Conservation (phyloP, 768 basidiomycete species). For the Gyrodon lividus region DNA sequence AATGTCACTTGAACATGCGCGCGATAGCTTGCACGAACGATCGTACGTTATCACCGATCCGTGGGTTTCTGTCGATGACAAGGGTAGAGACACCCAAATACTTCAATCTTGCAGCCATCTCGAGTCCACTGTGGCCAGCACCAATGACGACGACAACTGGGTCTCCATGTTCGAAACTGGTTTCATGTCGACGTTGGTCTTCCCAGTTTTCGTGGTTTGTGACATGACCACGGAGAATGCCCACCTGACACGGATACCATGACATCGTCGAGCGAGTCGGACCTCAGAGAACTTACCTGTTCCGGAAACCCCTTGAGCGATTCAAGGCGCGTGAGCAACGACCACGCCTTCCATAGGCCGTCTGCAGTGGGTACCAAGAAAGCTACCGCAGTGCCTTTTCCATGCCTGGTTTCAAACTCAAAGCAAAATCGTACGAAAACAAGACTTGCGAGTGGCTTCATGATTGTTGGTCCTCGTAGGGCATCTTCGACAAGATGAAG, state of each 20-base stretch:
- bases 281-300: constrained; percentile 23
- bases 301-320: constrained; percentile 53
- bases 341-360: constrained; percentile 56
- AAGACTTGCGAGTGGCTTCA: constrained; percentile 48
- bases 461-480: constrained; percentile 31
- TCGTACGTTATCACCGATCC: constrained; percentile 47
- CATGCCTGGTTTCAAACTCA: constrained; percentile 50
- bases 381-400: constrained; percentile 50
- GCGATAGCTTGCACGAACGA: not conserved
- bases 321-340: constrained; percentile 58
- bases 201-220: constrained; percentile 53
- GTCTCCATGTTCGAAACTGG: constrained; percentile 43
- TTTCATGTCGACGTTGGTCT: constrained; percentile 39
- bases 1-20: constrained; percentile 3
- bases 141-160: constrained; percentile 64
- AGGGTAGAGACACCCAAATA: constrained; percentile 51
- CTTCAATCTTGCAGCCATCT: constrained; percentile 60
- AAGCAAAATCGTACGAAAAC: constrained; percentile 59
- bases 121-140: constrained; percentile 66
- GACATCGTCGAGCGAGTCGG: not conserved
- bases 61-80: constrained; percentile 49
- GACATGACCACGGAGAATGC: constrained; percentile 38
- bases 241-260: constrained; percentile 20
- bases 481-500: constrained; percentile 22
- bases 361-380: constrained; percentile 44